phyloP scores from a whole-genome alignment of 2,329 filamentous ascomycete species.

The Aspergillus fumigatus region DNA sequence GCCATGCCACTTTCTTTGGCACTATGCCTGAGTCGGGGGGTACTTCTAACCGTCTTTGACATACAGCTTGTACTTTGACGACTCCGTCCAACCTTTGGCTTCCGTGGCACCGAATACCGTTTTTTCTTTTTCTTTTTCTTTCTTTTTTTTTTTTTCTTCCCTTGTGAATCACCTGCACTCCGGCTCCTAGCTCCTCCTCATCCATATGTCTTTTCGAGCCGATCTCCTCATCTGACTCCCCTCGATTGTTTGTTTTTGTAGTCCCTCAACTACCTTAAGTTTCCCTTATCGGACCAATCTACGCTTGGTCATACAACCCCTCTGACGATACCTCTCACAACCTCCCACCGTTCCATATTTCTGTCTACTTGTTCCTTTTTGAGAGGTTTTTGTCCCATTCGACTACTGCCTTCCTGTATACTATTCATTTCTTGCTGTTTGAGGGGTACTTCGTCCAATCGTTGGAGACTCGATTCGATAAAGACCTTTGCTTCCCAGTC shows the following conservation, averaged over 20 bases:
- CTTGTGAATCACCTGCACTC: constrained; percentile 9
- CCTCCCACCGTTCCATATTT: constrained; percentile 4
- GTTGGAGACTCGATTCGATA: background rate
- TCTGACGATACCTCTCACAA: constrained; percentile 10
- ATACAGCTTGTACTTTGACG: background rate
- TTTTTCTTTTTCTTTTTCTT: too few species aligned
- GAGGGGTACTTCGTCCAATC: background rate
- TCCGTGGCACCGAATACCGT: constrained; percentile 10
- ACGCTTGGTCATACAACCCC: constrained; percentile 3
- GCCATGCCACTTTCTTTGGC: background rate
- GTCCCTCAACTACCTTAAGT: constrained; percentile 6
- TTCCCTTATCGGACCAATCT: constrained; percentile 6
- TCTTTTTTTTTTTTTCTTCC: constrained; percentile 15
- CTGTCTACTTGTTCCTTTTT: constrained; percentile 16
- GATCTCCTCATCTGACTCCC: constrained; percentile 3
- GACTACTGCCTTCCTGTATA: constrained; percentile 10
- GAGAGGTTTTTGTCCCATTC: constrained; percentile 7
- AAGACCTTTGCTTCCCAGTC: constrained; percentile 9
- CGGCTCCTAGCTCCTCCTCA: constrained; percentile 8
- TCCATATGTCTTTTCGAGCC: constrained; percentile 5
- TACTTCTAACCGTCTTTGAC: background rate
- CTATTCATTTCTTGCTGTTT: constrained; percentile 7
- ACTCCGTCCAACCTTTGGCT: constrained; percentile 4
- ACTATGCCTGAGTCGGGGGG: background rate
- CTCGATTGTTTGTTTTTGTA: constrained; percentile 11